Base-by-base conservation (phyloP, 441 rosid species). In the Gossypium laxum region DNA sequence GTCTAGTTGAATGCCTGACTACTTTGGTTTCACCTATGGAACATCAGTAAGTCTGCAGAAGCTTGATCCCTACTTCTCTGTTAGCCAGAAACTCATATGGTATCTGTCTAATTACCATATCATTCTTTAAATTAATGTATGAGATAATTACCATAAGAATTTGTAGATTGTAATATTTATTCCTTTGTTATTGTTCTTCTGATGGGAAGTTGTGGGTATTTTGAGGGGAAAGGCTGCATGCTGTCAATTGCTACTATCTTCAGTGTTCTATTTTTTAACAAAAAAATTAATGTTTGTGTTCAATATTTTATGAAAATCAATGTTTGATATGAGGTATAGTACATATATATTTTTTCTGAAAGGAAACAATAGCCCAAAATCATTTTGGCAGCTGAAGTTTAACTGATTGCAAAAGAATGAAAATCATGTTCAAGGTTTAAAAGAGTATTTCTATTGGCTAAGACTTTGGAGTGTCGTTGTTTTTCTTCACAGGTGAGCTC, bases 401-500 rank as follows among this genome's bases (percentile, higher is more conserved):
- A 61, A 45, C 55, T 32, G 41, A 72, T 45, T 57, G 10, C 15
- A 15, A 21, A 72, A 72, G 47, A 61, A 41, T 15, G 74, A 56
- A 45, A 51, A 64, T 14, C 56, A 19, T 47, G 75, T 64, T 72
- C 26, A 43, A 60, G 60, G 67, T 72, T 41, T n/a, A 8, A 24
- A 11, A 69, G 21, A 18, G 4, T 10, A 50, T 47, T 47, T 47
- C 18, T 7, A 34, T 77, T 61, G 71, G 55, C 74, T 72, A 51
- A 72, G 75, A 56, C 38, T 68, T 64, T 69, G 52, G 66, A 75
- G 45, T 68, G 67, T 50, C 67, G 24, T 76, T 67, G 21, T 69
- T 77, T 80, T 68, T 65, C 75, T 74, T 76, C 61, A 52, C 91
- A 94, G 99, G 98, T 92, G 82, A 89, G 88, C 84, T 94, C 84